Percentiles rank a stretch among this genome's conserved stretches.
Conservation (phyloP, 495 filamentous ascomycete species). For the Hypoxylon fragiforme region DNA sequence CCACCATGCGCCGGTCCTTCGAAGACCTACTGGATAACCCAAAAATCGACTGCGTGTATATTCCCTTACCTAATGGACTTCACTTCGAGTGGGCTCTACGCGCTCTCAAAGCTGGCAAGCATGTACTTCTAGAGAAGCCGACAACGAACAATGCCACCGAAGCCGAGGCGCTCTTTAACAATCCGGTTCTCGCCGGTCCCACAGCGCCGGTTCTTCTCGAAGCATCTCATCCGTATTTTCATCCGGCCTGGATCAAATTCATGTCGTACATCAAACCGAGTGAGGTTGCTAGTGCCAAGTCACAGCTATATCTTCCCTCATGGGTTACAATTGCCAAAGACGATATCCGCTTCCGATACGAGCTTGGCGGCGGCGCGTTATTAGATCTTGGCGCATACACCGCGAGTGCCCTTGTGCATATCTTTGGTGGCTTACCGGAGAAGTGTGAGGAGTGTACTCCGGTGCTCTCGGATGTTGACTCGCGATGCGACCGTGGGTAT, state of each 20-base stretch:
- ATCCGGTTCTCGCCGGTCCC: constrained; percentile 37
- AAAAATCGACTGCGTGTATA: constrained; percentile 55
- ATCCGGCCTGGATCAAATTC: constrained; percentile 58
- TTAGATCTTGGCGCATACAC: constrained; percentile 63
- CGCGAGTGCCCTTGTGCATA: constrained; percentile 44
- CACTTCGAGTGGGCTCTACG: constrained; percentile 59
- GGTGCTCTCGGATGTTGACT: constrained; percentile 36
- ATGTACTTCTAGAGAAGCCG: constrained; percentile 63
- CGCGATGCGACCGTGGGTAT: constrained; percentile 46
- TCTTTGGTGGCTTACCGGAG: constrained; percentile 44
- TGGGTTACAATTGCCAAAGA: constrained; percentile 36
- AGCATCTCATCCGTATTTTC: constrained; percentile 61
- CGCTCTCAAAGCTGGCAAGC: constrained; percentile 57
- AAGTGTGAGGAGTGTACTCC: constrained; percentile 44
- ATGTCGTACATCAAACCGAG: constrained; percentile 45
- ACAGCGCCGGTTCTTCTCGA: constrained; percentile 57
- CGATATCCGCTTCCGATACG: constrained; percentile 61
- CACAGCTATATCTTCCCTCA: constrained; percentile 36
- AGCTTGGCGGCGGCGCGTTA: constrained; percentile 58
- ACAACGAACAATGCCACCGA: constrained; percentile 54
- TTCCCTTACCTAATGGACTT: constrained; percentile 55
- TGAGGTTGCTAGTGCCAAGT: constrained; percentile 43
- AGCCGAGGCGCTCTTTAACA: constrained; percentile 51
- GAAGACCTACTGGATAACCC: constrained; percentile 56
- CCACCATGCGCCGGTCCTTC: not conserved